Evolutionary conservation across 306 rosid genomes (phyloP), one percentile per base, ranked within the genome.

Genomic region (Prunus padus): DNA sequence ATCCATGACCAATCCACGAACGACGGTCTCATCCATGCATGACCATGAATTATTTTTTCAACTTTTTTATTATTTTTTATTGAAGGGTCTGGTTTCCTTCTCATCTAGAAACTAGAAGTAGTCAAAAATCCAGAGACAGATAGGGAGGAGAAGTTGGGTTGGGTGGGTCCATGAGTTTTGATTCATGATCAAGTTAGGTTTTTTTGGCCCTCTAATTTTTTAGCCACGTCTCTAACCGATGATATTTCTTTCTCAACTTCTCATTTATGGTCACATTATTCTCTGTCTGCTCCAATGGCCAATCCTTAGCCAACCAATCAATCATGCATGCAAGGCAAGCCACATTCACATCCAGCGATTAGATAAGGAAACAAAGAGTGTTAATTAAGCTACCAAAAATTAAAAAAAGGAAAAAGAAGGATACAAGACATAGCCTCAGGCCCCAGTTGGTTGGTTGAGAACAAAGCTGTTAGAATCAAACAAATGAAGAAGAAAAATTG

Each of bases 11-110:
- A 57, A 50, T 67, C 65, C 54, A 62, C 16, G 50, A 8, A 79
- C 42, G 31, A 31, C 60, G 40, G 46, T 76, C 81, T 71, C 40
- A 57, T 71, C 72, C 69, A 45, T 50, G 54, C 65, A 50, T 69
- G 47, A 4, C 15, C 18, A 42, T 37, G 9, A 37, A 37, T 0
- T 37, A 37, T 37, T 37, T 37, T 37, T 37, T 37, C 42, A 7
- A 50, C 14, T 44, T 12, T 3, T 50, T 50, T 18, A 56, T 28
- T 10, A 20, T 69, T 51, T 26, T 11, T 69, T n/a, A n/a, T 69
- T 42, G 25, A 63, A 16, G 40, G 77, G 10, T 72, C 31, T 72
- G 42, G 45, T 42, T 65, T 37, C 42, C 8, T 37, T 54, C 73
- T 76, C 77, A 56, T 66, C 80, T 31, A 44, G 33, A 64, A 14